These are phyloP conservation scores for Vitis labrusca DNA, from an alignment of 164 flowering plant species.

Conservation along the genomic window DNA sequence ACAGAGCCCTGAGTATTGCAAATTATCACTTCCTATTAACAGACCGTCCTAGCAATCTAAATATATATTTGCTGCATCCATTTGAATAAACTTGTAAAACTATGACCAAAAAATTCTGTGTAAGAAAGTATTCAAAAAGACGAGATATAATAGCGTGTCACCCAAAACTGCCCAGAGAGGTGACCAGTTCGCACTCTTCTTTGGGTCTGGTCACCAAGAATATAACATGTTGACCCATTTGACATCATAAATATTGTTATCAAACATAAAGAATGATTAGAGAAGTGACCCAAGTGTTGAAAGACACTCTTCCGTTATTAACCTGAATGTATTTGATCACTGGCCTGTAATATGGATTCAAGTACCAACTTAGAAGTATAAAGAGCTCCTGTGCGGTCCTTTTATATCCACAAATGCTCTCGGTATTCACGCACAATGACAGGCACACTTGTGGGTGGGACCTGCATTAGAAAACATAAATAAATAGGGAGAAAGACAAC, in stretches of 20 bases:
- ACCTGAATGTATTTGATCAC: background rate
- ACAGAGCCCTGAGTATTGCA: too few species aligned
- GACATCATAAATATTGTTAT: too few species aligned
- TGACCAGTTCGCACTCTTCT: slow-evolving; percentile 62
- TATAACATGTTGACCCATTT: background rate
- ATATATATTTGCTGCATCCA: too few species aligned
- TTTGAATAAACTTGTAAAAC: too few species aligned
- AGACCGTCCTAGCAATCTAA: too few species aligned
- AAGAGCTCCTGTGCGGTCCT: background rate
- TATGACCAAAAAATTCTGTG: too few species aligned
- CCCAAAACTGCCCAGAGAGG: slow-evolving; percentile 71
- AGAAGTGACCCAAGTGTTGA: background rate
- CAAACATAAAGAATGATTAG: background rate
- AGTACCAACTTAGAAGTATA: slow-evolving; percentile 4
- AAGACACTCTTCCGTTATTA: background rate
- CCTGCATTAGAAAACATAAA: slow-evolving; percentile 31
- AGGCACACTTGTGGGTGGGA: slow-evolving; percentile 90
- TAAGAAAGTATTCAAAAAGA: background rate
- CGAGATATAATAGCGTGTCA: slow-evolving; percentile 7
- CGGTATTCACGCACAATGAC: slow-evolving; percentile 81
- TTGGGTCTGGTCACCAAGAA: slow-evolving; percentile 35
- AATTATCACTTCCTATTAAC: too few species aligned
- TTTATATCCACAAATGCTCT: slow-evolving; percentile 62
- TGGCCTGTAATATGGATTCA: slow-evolving; percentile 8
- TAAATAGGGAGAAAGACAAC: background rate